Evolutionary conservation across 257 asterid species (phyloP), one percentile per base, ranked within the genome.

Genomic region (Coffea eugenioides): DNA sequence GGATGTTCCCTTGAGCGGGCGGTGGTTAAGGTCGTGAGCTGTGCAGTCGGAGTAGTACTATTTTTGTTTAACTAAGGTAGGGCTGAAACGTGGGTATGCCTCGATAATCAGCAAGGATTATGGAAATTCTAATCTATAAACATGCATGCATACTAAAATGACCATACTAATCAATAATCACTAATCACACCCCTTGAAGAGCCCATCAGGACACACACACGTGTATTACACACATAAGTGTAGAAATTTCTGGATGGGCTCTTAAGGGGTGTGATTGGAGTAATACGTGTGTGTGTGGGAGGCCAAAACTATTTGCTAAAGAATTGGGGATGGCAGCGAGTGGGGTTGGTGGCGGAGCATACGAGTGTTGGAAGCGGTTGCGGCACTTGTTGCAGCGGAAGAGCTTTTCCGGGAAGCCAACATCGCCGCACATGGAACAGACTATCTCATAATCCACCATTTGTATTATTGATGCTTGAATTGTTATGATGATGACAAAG

Each of bases 371-470:
- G 85, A 82, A 93, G 89, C 99, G 99, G 85, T 82, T 79, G 83
- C 83, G 87, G 86, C 99, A 95, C 90, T 90, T 91, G 86, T 85
- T 88, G 91, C 99, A 95, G 86, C 93, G 97, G 93, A 95, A 95
- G 87, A 95, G 91, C 73, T 95, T 95, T 78, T 95, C 99, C 1
- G 97, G 91, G 82, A 95, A 95, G 4, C 99, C 99, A 1, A 95
- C 97, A 56, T 95, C 99, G 52, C 99, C 99, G 46, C 99, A 95
- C 99, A 93, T 90, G 82, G 93, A 90, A 73, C 99, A 95, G 71
- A 94, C 98, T 36, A 91, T 92, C 68, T 90, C 90, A 62, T 82
- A 88, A 89, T 95, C 99, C 88, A 88, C 93, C 99, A 93, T 95
- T 83, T 75, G 5, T 62, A 2, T 62, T 72, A 45, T 62, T 71